Base-by-base conservation (phyloP, 163 green algal species). In the Scenedesmus sp. region DNA sequence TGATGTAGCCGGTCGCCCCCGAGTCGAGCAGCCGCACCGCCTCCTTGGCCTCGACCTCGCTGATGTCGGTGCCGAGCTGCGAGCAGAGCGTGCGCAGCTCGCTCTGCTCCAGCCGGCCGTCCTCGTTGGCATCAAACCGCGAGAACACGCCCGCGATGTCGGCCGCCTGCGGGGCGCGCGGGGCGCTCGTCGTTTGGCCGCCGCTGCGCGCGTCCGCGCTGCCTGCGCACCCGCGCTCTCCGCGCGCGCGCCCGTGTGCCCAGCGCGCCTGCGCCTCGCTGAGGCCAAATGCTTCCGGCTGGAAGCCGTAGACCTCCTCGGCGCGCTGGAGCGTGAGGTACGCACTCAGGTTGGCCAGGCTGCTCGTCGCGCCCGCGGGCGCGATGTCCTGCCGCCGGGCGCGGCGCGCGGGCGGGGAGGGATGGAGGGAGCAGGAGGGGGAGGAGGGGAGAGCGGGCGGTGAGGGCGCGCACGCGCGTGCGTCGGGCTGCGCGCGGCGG, bases 291-390 rank as follows among this genome's bases (percentile, higher is more conserved):
- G 70, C 45, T 0, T 71, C 66, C 1, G 89, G 85, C 3, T 84
- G 65, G 60, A 94, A 94, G 63, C 85, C 86, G 24, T 87, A 78
- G 34, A 80, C 45, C 39, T 89, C 80, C 71, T 86, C 70, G 3
- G 89, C 89, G 11, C 84, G 70, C 26, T 88, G 66, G 45, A 94
- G 78, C 0, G 86, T 90, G 14, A 95, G 79, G 77, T 92, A 92
- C 5, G 86, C 84, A 2, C 82, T 86, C 73, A 95, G 82, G 81
- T 91, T 89, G 60, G 70, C 65, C 15, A 95, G 82, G 14, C 88
- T 92, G 71, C 14, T 62, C 39, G 20, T 2, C 45, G 82, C 78
- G 29, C 60, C 57, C 18, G 58, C n/a, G 17, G 69, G 28, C 4
- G 29, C 64, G 63, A 75, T 48, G 34, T 53, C 67, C 51, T 65